A percentile compares a stretch with the other conserved stretches of the same genome.
These are phyloP conservation scores for Sisymbrium irio DNA, from an alignment of 345 rosid genomes.

Conservation along the genomic window DNA sequence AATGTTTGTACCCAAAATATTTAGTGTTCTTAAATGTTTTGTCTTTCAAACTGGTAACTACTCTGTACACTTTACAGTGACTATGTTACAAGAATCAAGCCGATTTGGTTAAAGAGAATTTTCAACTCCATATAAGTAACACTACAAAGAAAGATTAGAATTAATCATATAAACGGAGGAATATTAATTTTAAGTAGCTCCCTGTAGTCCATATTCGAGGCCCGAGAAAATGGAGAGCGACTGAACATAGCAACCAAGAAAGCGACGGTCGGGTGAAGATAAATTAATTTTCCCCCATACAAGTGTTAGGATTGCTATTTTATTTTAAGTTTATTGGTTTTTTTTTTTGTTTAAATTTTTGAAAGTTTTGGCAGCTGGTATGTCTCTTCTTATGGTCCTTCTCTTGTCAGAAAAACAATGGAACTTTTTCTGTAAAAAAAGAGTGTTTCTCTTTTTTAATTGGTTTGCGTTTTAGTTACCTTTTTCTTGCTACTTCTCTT, in stretches of 20 bases:
- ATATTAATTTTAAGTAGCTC: constrained; percentile 1
- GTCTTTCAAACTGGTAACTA: constrained; percentile 31
- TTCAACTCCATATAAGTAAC: constrained; percentile 14
- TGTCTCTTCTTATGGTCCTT: constrained; percentile 7
- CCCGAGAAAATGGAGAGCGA: constrained; percentile 14
- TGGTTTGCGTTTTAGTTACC: constrained; percentile 12
- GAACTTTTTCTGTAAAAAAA: constrained; percentile 5
- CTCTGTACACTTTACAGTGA: constrained; percentile 28
- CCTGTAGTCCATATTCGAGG: neutral
- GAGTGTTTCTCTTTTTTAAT: constrained; percentile 1
- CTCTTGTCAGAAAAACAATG: constrained; percentile 2
- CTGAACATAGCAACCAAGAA: constrained; percentile 32
- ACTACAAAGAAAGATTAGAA: neutral
- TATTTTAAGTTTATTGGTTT: neutral
- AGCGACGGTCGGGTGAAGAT: constrained; percentile 16
- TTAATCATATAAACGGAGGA: neutral
- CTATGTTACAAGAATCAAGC: constrained; percentile 24
- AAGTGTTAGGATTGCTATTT: neutral
- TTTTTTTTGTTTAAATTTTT: neutral
- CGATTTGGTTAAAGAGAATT: constrained; percentile 24
- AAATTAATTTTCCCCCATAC: neutral
- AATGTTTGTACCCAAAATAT: constrained; percentile 23
- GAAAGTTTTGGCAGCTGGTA: constrained; percentile 6
- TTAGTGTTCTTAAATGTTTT: constrained; percentile 21
- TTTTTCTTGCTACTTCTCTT: constrained; percentile 14